Evolutionary conservation across 768 basidiomycete genomes (phyloP).

Genomic region (Boletus vinaceobasis): DNA sequence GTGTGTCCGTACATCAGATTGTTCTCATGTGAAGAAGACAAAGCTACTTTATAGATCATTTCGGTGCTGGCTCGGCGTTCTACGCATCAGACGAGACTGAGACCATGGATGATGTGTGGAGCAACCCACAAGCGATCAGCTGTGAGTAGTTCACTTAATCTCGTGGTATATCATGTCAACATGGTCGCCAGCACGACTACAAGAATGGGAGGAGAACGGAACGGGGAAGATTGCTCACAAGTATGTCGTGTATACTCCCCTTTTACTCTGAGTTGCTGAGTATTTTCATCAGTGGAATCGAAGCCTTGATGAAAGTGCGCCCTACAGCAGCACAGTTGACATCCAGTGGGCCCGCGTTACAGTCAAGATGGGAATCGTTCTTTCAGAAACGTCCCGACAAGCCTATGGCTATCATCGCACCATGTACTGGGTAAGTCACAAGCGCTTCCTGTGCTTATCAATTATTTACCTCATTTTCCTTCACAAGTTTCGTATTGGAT

Average conservation of each 20-base stretch:
- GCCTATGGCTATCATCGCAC: conserved; percentile 44
- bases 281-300: conserved; percentile 41
- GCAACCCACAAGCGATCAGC: conserved; percentile 33
- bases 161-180: not conserved
- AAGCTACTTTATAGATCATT: too few species aligned
- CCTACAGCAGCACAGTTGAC: conserved; percentile 49
- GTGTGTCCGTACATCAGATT: too few species aligned
- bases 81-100: too few species aligned
- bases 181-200: conserved; percentile 21
- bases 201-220: conserved; percentile 36
- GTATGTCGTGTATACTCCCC: conserved; percentile 29
- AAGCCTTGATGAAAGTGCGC: conserved; percentile 53
- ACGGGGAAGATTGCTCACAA: conserved; percentile 52
- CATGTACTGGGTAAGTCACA: conserved; percentile 38
- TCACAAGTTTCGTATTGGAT: conserved; percentile 25
- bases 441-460: not conserved
- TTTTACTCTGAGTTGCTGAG: not conserved
- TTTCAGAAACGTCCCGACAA: conserved; percentile 55
- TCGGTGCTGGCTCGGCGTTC: too few species aligned
- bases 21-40: too few species aligned
- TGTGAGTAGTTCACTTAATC: conserved; percentile 30
- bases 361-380: conserved; percentile 48
- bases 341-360: conserved; percentile 44
- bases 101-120: conserved; percentile 47
- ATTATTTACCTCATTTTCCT: not conserved